Evolutionary conservation across 2,329 filamentous ascomycete species (phyloP).

Genomic region (Emmonsiellopsis sp.): DNA sequence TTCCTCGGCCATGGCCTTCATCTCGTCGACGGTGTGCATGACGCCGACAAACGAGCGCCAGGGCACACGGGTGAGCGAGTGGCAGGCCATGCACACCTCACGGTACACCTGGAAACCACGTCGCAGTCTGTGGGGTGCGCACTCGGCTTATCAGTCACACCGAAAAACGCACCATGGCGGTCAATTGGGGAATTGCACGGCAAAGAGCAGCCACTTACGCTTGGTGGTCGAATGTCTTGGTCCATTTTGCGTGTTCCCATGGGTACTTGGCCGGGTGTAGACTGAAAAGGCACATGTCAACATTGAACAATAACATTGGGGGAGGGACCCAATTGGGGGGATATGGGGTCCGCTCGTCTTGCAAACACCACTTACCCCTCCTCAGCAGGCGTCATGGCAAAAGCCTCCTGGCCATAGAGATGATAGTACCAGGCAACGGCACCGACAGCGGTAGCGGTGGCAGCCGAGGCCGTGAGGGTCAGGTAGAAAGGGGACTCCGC

Average conservation of each 20-base stretch:
- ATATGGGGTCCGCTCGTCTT: neutral
- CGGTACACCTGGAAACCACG: slow-evolving; percentile 99
- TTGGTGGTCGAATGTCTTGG: slow-evolving; percentile 95
- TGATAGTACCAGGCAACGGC: slow-evolving; percentile 97
- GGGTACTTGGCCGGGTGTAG: slow-evolving; percentile 87
- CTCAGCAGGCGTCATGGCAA: slow-evolving; percentile 87
- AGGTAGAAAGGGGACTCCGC: slow-evolving; percentile 63
- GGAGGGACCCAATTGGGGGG: neutral
- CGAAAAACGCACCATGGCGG: slow-evolving; percentile 1
- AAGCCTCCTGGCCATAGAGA: slow-evolving; percentile 78
- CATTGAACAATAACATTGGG: neutral
- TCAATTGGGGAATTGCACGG: neutral
- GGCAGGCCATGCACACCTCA: slow-evolving; percentile 95
- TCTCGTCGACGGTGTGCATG: slow-evolving; percentile 93
- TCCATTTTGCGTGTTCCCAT: slow-evolving; percentile 87
- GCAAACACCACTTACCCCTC: slow-evolving; percentile 75
- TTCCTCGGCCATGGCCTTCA: slow-evolving; percentile 93
- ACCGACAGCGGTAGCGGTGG: slow-evolving; percentile 77
- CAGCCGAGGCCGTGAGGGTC: slow-evolving; percentile 78
- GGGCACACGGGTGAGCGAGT: slow-evolving; percentile 88
- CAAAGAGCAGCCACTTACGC: slow-evolving; percentile 55
- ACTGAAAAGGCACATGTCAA: slow-evolving; percentile 42
- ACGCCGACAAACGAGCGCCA: slow-evolving; percentile 87
- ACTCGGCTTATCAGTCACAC: slow-evolving; percentile 14
- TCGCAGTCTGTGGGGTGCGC: slow-evolving; percentile 60